Conservation (phyloP, 805 yeast species). For the Ogataea dorogensis region DNA sequence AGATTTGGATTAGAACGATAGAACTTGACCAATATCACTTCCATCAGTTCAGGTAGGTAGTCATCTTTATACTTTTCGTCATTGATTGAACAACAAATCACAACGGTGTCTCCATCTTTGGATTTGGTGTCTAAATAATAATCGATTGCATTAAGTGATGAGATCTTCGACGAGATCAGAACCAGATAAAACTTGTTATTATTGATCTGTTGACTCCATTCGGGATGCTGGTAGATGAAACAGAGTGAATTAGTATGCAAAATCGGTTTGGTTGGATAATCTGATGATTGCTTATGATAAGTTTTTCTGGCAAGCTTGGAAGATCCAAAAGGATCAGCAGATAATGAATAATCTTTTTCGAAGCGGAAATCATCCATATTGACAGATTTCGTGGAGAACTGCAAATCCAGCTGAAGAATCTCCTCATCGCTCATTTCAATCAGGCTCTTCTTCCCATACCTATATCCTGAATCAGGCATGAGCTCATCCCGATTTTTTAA, state of each 20-base stretch:
- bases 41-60: slow-evolving; percentile 37
- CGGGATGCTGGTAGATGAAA: slow-evolving; percentile 44
- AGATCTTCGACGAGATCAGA: slow-evolving; percentile 61
- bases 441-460: slow-evolving; percentile 41
- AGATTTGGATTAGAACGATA: slow-evolving; percentile 33
- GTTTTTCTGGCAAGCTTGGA: slow-evolving; percentile 23
- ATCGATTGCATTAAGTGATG: slow-evolving; percentile 75
- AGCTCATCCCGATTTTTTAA: slow-evolving; percentile 7
- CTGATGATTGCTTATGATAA: slow-evolving; percentile 21
- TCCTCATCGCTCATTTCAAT: slow-evolving; percentile 55
- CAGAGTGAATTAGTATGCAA: slow-evolving; percentile 34
- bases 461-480: not conserved
- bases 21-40: slow-evolving; percentile 36
- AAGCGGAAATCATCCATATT: slow-evolving; percentile 46
- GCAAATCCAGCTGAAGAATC: slow-evolving; percentile 53
- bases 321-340: slow-evolving; percentile 17
- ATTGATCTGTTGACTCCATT: slow-evolving; percentile 26
- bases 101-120: slow-evolving; percentile 62
- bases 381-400: slow-evolving; percentile 41
- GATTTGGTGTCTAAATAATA: slow-evolving; percentile 53
- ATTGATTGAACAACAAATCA: slow-evolving; percentile 40
- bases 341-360: slow-evolving; percentile 36
- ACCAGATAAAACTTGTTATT: slow-evolving; percentile 38
- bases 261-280: slow-evolving; percentile 37
- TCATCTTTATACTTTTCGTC: slow-evolving; percentile 23